Evolutionary conservation across 257 asterid genomes (phyloP).

Genomic region (Craterostigma plantagineum): DNA sequence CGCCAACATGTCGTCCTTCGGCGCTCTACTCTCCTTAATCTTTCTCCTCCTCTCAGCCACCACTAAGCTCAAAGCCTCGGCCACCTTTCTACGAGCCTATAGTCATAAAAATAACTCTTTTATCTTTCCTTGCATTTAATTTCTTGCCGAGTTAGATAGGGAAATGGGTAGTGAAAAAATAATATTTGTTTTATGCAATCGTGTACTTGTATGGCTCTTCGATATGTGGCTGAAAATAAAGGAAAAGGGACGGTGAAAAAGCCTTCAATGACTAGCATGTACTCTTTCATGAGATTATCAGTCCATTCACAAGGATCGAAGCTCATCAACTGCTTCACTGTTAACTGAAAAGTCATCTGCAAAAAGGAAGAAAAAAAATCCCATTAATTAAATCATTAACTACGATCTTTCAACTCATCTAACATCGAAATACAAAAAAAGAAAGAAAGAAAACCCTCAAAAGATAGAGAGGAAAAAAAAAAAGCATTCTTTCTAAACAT

Average conservation of each 20-base stretch:
- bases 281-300: constrained; percentile 87
- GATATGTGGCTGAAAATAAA: constrained; percentile 66
- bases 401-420: background rate
- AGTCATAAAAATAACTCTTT: too few species aligned
- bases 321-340: constrained; percentile 95
- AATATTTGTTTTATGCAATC: too few species aligned
- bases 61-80: constrained; percentile 77
- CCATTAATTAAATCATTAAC: background rate
- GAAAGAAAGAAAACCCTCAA: background rate
- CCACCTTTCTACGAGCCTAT: constrained; percentile 88
- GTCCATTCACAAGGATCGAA: constrained; percentile 99
- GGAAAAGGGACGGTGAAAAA: constrained; percentile 78
- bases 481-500: constrained; percentile 1
- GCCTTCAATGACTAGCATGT: constrained; percentile 96
- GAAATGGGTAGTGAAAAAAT: background rate
- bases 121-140: too few species aligned
- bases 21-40: constrained; percentile 44
- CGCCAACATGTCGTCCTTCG: constrained; percentile 75
- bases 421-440: background rate
- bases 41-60: constrained; percentile 60
- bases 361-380: background rate
- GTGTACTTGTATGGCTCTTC: constrained; percentile 84
- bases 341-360: constrained; percentile 84
- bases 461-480: too few species aligned
- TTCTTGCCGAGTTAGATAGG: background rate